Percentiles rank a stretch among this genome's conserved stretches.
Conservation (phyloP, 768 basidiomycete genomes). For the Sarcodon sp. region DNA sequence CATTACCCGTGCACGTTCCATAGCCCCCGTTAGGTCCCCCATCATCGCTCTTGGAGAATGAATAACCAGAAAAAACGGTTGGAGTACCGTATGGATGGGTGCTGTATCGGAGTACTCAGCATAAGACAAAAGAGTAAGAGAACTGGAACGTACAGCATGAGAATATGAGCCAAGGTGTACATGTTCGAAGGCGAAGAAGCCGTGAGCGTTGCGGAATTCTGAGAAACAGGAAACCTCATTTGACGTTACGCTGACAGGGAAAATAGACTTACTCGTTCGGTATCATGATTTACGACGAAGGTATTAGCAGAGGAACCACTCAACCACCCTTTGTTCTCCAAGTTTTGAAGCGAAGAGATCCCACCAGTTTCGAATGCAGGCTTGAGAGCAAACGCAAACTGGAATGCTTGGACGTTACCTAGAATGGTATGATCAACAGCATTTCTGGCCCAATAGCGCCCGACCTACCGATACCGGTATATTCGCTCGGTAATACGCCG, state of each 20-base stretch:
- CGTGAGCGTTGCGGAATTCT: slow-evolving; percentile 12
- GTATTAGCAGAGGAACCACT: slow-evolving; percentile 11
- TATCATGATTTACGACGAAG: slow-evolving; percentile 19
- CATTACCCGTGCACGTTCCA: slow-evolving; percentile 9
- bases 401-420: not conserved
- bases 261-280: slow-evolving; percentile 11
- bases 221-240: not conserved
- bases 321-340: slow-evolving; percentile 12
- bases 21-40: slow-evolving; percentile 14
- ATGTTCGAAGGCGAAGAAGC: slow-evolving; percentile 13
- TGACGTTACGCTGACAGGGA: not conserved
- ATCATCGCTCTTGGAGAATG: slow-evolving; percentile 10
- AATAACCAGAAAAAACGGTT: slow-evolving; percentile 14
- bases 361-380: slow-evolving; percentile 10
- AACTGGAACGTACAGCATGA: slow-evolving; percentile 7
- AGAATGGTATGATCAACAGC: not conserved
- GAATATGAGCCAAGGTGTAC: slow-evolving; percentile 16
- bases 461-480: slow-evolving; percentile 9
- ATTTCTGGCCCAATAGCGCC: slow-evolving; percentile 14
- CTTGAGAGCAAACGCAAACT: slow-evolving; percentile 14
- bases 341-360: slow-evolving; percentile 8
- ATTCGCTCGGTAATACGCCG: slow-evolving; percentile 13
- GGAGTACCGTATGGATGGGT: slow-evolving; percentile 16
- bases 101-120: not conserved
- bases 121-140: not conserved